Percentiles rank a stretch among this genome's conserved stretches.
Evolutionary conservation across 1,139 yeast species (phyloP).

Genomic region (Pichia cactophila): DNA sequence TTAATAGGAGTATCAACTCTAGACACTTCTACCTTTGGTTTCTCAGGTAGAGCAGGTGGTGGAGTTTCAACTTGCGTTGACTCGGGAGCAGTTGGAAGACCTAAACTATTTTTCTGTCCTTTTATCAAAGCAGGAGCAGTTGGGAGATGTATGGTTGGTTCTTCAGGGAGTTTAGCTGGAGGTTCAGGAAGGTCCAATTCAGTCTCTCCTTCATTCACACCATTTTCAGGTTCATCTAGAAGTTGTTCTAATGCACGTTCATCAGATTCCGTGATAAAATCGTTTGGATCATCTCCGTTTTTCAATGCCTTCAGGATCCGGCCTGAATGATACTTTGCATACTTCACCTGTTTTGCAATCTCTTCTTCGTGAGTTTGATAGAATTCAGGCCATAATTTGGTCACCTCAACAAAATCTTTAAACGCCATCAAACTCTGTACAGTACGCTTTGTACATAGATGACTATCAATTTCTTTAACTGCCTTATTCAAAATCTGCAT

Average conservation of each 20-base stretch:
- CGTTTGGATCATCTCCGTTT: conserved; percentile 47
- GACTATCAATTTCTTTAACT: conserved; percentile 36
- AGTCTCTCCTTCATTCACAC: not conserved
- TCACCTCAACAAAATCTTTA: conserved; percentile 39
- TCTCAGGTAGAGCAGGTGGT: not conserved
- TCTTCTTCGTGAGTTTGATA: conserved; percentile 23
- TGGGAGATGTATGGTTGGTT: conserved; percentile 20
- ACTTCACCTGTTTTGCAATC: conserved; percentile 37
- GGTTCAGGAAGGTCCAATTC: conserved; percentile 17
- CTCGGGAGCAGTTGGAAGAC: conserved; percentile 23
- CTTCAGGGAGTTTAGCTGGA: conserved; percentile 20
- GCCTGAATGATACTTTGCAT: conserved; percentile 52
- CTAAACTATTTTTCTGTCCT: conserved; percentile 25
- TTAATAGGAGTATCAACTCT: not conserved
- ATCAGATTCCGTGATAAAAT: conserved; percentile 30
- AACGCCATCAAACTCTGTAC: conserved; percentile 43
- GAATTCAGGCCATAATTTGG: conserved; percentile 35
- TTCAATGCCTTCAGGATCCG: conserved; percentile 42
- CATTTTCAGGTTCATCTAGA: not conserved
- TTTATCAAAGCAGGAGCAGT: conserved; percentile 26
- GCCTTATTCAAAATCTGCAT: conserved; percentile 53
- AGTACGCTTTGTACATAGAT: conserved; percentile 33
- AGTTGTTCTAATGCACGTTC: conserved; percentile 16
- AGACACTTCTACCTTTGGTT: not conserved
- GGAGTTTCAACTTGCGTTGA: not conserved